Evolutionary conservation across 192 early-diverging fungal genomes (phyloP), one percentile per base, ranked within the genome.

Genomic region (Anaeromyces robustus): DNA sequence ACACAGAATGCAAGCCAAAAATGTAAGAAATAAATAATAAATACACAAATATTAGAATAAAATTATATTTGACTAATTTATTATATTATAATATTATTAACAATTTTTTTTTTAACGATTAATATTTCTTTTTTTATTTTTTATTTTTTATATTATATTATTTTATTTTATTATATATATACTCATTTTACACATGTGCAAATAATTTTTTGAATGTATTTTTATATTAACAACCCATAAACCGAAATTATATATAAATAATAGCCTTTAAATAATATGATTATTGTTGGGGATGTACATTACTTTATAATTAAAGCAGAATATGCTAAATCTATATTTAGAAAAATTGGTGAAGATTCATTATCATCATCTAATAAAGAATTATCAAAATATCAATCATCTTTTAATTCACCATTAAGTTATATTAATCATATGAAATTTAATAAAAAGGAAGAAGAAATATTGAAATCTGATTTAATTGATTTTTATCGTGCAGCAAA

Each of bases 261-360:
- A 29, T 77, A 93, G 92, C 92, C 92, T 2, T 82, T 93, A 29
- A 93, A 93, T 82, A 93, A 93, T 81, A 92, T 93, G 91, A 83
- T 87, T 30, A 90, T 93, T 30, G 87, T 93, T 0, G 92, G 92
- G 0, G 92, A 93, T 84, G 92, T 93, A 28, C 52, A 68, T n/a
- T 68, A 68, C 11, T 68, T 68, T 9, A 2, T 89, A 92, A 68
- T 68, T 68, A 68, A 68, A 68, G 26, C 22, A 0, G 52, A 68
- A 9, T 68, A 68, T n/a, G 52, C 52, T n/a, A 68, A 68, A 18
- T n/a, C 22, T 1, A 9, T 68, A n/a, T 68, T 68, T 22, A 68
- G n/a, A 68, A 18, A 2, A 52, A 22, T n/a, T 68, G 2, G 26
- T n/a, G 18, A n/a, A 22, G 5, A 0, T 0, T 52, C 43, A 14